Base-by-base conservation (phyloP, 495 filamentous ascomycete species). In the Penicillium soppii region DNA sequence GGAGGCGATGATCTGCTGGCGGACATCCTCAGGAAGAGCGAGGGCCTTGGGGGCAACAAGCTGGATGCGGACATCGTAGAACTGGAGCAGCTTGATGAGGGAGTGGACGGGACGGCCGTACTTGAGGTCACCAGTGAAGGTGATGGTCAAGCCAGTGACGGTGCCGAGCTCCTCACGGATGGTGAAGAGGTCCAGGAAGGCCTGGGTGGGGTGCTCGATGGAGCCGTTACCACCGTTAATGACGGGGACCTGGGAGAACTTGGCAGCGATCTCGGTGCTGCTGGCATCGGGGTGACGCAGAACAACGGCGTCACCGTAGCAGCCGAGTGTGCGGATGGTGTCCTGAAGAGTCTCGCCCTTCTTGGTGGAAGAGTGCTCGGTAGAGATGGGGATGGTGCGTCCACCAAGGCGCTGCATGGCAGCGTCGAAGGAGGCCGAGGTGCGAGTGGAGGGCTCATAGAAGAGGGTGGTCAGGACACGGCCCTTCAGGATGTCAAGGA, bases 401-500 rank as follows among this genome's bases (percentile, higher is more conserved):
- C 94, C 94, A 35, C 94, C 94, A 7, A 98, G 84, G 12, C 95
- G 86, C 77, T 97, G 92, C 94, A 98, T 98, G 32, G 94, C 95
- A 23, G 92, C 85, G 61, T 98, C 95, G 61, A 98, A 98, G 20
- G 94, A 98, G 38, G 90, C 85, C 13, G 92, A 97, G 9, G 94
- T 98, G 26, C 94, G 83, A 5, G 94, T 98, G 1, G 92, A 97
- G 3, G 94, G 92, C 76, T 98, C 94, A 72, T 89, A 98, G 83
- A 98, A 98, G 73, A 97, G 83, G 1, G 89, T 92, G 74, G 84
- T 87, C 21, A 98, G 81, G 21, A 97, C 75, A 35, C 87, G 84
- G 26, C 91, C 91, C 60, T 87, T 90, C 45, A 98, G 82, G 43
- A 96, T 77, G 53, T 92, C 86, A 53, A 98, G 81, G 22, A 92